Percentiles rank a stretch among this genome's conserved stretches.
phyloP scores from a whole-genome alignment of 495 filamentous ascomycete genomes.

The Neurospora sp. region DNA sequence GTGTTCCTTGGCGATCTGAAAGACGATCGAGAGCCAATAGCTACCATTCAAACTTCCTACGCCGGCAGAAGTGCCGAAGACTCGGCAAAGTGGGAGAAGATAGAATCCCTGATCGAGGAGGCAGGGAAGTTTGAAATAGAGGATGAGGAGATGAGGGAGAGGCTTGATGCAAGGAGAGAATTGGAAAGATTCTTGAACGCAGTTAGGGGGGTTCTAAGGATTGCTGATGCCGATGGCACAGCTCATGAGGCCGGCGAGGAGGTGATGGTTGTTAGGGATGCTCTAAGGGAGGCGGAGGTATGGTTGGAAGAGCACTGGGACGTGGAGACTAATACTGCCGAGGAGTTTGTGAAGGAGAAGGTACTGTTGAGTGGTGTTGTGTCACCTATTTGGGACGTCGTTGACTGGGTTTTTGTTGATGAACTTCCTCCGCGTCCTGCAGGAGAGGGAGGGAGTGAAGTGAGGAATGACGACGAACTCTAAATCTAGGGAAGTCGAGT shows the following conservation, averaged over 20 bases:
- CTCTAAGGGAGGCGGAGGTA: conserved; percentile 79
- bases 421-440: background rate
- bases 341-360: conserved; percentile 95
- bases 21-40: conserved; percentile 55
- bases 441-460: background rate
- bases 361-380: conserved; percentile 55
- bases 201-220: conserved; percentile 81
- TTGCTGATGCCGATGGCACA: conserved; percentile 4
- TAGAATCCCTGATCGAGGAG: conserved; percentile 88
- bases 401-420: background rate
- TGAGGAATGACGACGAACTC: background rate
- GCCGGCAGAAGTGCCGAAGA: conserved; percentile 74
- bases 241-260: background rate
- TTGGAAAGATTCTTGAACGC: conserved; percentile 87
- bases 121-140: conserved; percentile 91
- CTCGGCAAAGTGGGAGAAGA: conserved; percentile 77
- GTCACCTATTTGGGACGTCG: background rate
- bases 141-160: conserved; percentile 80
- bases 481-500: background rate
- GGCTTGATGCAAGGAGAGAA: conserved; percentile 84
- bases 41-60: conserved; percentile 37
- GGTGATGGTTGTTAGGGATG: conserved; percentile 52
- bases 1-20: conserved; percentile 86
- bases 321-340: conserved; percentile 62
- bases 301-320: conserved; percentile 78